Evolutionary conservation across 2,329 filamentous ascomycete genomes (phyloP), one percentile per base, ranked within the genome.

Genomic region (Xylaria sp.): DNA sequence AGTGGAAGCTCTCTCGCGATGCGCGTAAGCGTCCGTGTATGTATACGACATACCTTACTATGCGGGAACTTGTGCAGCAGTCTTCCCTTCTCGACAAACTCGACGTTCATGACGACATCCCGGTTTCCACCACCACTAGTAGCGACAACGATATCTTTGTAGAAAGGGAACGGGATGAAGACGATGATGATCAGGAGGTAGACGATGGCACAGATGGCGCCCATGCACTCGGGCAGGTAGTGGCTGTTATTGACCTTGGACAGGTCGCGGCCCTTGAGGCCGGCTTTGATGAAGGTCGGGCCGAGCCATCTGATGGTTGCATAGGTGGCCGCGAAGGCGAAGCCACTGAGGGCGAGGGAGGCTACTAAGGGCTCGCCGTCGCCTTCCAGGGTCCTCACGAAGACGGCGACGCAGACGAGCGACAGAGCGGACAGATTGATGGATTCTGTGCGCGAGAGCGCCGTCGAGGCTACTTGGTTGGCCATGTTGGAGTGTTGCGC

Each of bases 161-260:
- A 98, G 80, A 99, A 98, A 1, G 94, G 93, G 80, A 97, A 97
- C 0, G 96, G 96, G 66, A 98, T 94, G 79, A 99, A 99, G 70
- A 93, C 83, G 73, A 98, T 97, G 72, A 98, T 86, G 58, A 90
- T 87, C 72, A 99, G 86, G 50, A 99, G 86, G 81, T 98, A 98
- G 30, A 98, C 94, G 72, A 96, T 89, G 9, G 95, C 96, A 78
- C 93, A 97, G 30, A 99, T 88, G 66, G 93, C 93, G 34, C 96
- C 96, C 94, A 99, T 97, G 73, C 93, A 95, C 81, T 99, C 96
- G 25, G 96, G 96, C 72, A 88, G 88, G 74, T 89, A 78, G 52
- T 78, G 73, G 78, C 85, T 74, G 68, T 76, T 78, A 72, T 78
- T 88, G 66, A 87, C 82, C 80, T 94, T 99, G 77, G 91, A 91